Evolutionary conservation across 225 moss, liverwort and hornwort species (phyloP).

Genomic region (Physcomitrium patens): DNA sequence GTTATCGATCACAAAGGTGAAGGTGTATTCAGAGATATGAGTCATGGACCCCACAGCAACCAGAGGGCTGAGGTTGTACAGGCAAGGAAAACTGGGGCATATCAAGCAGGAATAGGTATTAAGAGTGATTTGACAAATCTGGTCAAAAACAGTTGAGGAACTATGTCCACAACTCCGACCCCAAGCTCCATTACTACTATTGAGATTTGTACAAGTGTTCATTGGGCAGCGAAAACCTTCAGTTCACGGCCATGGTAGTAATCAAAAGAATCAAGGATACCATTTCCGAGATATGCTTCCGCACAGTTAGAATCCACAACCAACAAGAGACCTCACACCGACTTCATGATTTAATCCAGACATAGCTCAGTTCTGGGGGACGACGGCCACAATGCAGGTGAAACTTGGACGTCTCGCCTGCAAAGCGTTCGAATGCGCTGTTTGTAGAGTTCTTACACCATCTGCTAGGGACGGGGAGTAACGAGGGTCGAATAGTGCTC

Average conservation of each 20-base stretch:
- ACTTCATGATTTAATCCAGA: slow-evolving; percentile 28
- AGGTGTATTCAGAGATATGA: neutral
- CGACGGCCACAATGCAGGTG: slow-evolving; percentile 39
- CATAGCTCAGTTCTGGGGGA: slow-evolving; percentile 56
- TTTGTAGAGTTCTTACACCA: slow-evolving; percentile 47
- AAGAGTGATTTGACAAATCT: slow-evolving; percentile 4
- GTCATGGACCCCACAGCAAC: neutral
- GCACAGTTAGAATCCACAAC: slow-evolving; percentile 21
- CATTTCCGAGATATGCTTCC: slow-evolving; percentile 15
- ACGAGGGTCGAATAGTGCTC: slow-evolving; percentile 19
- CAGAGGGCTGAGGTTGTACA: neutral
- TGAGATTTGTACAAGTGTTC: neutral
- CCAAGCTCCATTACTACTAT: slow-evolving; percentile 17
- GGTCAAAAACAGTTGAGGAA: slow-evolving; percentile 9
- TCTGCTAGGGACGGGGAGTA: slow-evolving; percentile 32
- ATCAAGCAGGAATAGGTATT: neutral
- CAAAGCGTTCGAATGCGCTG: slow-evolving; percentile 27
- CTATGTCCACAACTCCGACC: slow-evolving; percentile 11
- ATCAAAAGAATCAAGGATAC: slow-evolving; percentile 21
- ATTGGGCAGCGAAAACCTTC: slow-evolving; percentile 6
- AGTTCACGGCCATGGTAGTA: slow-evolving; percentile 19
- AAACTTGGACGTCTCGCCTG: slow-evolving; percentile 27
- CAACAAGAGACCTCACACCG: slow-evolving; percentile 25
- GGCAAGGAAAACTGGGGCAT: neutral
- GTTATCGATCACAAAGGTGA: too few species aligned